Evolutionary conservation across 805 yeast species (phyloP), one percentile per base, ranked within the genome.

Genomic region (Cyberlindnera lachancei): DNA sequence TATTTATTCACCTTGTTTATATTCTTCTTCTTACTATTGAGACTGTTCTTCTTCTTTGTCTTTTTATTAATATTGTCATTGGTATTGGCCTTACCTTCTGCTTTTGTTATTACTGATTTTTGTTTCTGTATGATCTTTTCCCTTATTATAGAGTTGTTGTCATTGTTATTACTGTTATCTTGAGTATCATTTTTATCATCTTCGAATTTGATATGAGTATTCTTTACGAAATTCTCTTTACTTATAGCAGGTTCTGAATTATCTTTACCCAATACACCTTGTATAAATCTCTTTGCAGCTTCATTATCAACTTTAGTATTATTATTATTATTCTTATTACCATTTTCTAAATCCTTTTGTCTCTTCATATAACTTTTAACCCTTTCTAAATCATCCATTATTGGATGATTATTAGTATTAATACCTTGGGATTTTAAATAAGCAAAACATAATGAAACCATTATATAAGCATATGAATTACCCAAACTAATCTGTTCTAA

Each of bases 331-430:
- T 40, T 25, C 1, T 23, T 27, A 2, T 36, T 54, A 34, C 35
- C 49, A 40, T 21, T 45, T 32, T 36, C 56, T 29, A 34, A 29
- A 21, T 37, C 38, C 27, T 43, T 73, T 23, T 72, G 65, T 46
- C 75, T 66, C 23, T 66, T 66, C 75, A 81, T 79, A 42, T 79
- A 80, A n/a, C 64, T 48, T 51, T 79, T 81, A 25, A 83, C 78
- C 39, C 87, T 63, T 7, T 61, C 64, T 32, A 84, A 59, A 47
- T 82, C 94, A 19, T 59, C 59, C 76, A 78, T 74, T 15, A 86
- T 70, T 3, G 79, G 76, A 43, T 80, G 85, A 5, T 36, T 40
- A 9, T 64, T 65, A 1, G 79, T 69, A 36, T 76, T 72, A 12
- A 64, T 53, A 1, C 90, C 90, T 12, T 57, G 57, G 0, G 75